phyloP scores from a whole-genome alignment of 129 eudicot genomes.

The Centrapalus pauciflorus region DNA sequence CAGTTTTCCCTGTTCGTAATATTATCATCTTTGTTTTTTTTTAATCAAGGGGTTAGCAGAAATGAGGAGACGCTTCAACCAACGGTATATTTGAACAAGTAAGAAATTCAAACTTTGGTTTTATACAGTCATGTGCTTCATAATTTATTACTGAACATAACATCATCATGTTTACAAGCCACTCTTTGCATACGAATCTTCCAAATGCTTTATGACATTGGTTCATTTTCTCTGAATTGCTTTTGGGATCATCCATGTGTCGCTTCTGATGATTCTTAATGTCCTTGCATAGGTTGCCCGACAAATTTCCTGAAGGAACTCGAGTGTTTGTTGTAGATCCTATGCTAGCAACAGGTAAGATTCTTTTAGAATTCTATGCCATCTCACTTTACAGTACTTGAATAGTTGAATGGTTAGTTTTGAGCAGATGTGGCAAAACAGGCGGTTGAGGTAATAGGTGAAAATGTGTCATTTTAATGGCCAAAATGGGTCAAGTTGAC shows the following conservation, averaged over 20 bases:
- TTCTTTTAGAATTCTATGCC: no score
- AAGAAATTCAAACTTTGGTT: conserved; percentile 26
- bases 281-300: conserved; percentile 62
- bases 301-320: conserved; percentile 65
- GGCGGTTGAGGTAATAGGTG: no score
- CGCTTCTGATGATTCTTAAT: conserved; percentile 8
- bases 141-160: background rate
- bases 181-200: background rate
- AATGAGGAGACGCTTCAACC: conserved; percentile 92
- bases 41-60: conserved; percentile 60
- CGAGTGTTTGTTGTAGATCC: conserved; percentile 87
- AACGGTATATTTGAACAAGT: conserved; percentile 84
- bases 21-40: background rate
- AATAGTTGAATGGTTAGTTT: no score
- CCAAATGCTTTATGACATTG: background rate
- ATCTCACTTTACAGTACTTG: no score
- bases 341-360: conserved; percentile 95
- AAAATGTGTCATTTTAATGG: no score
- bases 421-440: no score
- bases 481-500: no score
- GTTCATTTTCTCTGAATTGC: background rate
- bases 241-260: background rate
- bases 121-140: background rate
- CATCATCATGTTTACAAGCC: background rate
- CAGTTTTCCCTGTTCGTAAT: background rate